Base-by-base conservation (phyloP, 2,329 filamentous ascomycete genomes). In the Ilyonectria destructans region DNA sequence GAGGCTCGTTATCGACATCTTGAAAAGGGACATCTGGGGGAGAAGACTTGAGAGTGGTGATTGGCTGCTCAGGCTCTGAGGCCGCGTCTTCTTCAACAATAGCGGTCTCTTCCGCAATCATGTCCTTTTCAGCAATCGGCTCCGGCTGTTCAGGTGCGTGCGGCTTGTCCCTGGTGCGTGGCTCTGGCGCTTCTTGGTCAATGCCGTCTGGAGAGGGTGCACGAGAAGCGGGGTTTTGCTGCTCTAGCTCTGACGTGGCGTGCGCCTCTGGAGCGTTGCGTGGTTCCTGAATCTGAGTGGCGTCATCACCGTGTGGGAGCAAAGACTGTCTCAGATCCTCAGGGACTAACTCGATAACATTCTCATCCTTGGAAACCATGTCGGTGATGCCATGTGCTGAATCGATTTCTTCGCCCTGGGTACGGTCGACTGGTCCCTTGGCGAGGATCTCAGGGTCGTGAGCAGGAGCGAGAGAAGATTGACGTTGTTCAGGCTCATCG, bases 91-190 rank as follows among this genome's bases (percentile, higher is more conserved):
- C 31, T 5, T 21, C 12, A 23, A 3, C 35, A 21, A 37, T 29
- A 58, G n/a, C 54, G 15, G n/a, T n/a, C 21, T 67, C 56, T 19
- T 60, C 59, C n/a, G 3, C 40, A 26, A 21, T 21, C 35, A 54
- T 62, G 8, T 26, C 35, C n/a, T 37, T 33, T 23, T 62, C 26
- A 13, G 57, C 21, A 23, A 15, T 19, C 1, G 60, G 35, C 23
- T 58, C 43, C 12, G 43, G 17, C 19, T 55, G 3, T 5, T 31
- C n/a, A 37, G 46, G 29, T 15, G 33, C 13, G 37, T 7, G 33
- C 12, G 46, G 10, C 10, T 58, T 35, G 23, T 52, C 54, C 37
- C 21, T 26, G 8, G n/a, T 23, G 12, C 13, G 15, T 15, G 26
- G 17, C 15, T 26, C 23, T 13, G 54, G 26, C 19, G 5, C 12